phyloP scores from a whole-genome alignment of 2,329 filamentous ascomycete species.

The Bimuria novae-zelandiae region DNA sequence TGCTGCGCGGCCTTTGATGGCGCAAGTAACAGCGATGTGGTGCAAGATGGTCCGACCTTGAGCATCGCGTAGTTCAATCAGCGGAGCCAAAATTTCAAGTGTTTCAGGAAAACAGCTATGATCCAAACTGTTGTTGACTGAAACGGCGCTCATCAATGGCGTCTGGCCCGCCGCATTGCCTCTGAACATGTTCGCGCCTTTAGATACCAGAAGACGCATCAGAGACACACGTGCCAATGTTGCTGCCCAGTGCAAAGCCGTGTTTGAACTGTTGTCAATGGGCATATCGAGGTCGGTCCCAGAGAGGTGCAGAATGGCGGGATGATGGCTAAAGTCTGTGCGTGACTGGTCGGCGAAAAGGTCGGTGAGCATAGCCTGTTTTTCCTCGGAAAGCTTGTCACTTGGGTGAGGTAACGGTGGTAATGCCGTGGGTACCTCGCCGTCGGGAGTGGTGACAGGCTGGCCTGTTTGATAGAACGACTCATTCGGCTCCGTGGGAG shows the following conservation, averaged over 20 bases:
- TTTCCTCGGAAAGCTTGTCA: constrained; percentile 72
- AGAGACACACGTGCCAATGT: constrained; percentile 86
- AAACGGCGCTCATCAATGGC: constrained; percentile 87
- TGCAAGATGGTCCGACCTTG: constrained; percentile 91
- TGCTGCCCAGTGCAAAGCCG: constrained; percentile 93
- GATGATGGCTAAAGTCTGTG: constrained; percentile 73
- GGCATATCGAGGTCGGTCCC: constrained; percentile 87
- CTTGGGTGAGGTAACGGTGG: constrained; percentile 65
- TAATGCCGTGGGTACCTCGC: constrained; percentile 63
- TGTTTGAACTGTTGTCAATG: constrained; percentile 86
- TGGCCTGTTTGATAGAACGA: constrained; percentile 65
- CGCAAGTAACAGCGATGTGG: constrained; percentile 94
- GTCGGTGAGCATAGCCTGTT: constrained; percentile 82
- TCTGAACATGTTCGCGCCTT: constrained; percentile 84
- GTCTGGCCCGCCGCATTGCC: constrained; percentile 91
- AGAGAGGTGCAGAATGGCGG: constrained; percentile 75
- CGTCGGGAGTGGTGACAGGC: constrained; percentile 50
- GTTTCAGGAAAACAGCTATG: constrained; percentile 88
- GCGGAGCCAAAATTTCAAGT: constrained; percentile 83
- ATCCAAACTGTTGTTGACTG: constrained; percentile 93
- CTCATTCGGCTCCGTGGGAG: constrained; percentile 79
- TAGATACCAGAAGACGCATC: constrained; percentile 77
- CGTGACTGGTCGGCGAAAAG: constrained; percentile 60
- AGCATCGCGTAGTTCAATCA: constrained; percentile 87
- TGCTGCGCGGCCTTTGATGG: constrained; percentile 88